These are phyloP conservation scores for Rhododendron mucronatum DNA, from an alignment of 148 eudicot genomes.

Conservation along the genomic window DNA sequence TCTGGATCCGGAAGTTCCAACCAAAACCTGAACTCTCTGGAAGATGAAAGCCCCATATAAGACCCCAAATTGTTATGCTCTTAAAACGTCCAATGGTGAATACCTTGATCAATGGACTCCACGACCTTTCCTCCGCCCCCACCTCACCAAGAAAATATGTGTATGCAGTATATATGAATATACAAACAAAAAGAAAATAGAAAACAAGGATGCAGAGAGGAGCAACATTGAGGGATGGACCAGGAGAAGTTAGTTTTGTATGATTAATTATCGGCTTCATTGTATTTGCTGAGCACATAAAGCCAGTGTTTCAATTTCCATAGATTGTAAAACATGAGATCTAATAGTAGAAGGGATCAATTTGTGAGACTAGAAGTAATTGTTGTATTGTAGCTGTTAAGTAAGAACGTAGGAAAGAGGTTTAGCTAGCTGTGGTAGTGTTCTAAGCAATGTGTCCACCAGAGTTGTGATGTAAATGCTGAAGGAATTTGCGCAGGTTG, in stretches of 20 bases:
- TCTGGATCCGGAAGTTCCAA: too few species aligned
- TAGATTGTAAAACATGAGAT: neutral
- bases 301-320: neutral
- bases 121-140: neutral
- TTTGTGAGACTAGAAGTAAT: neutral
- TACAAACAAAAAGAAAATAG: too few species aligned
- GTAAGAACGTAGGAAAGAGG: neutral
- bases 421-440: neutral
- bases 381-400: neutral
- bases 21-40: neutral
- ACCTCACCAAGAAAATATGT: too few species aligned
- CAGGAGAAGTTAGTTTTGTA: neutral
- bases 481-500: constrained; percentile 64
- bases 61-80: neutral
- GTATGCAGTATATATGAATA: too few species aligned
- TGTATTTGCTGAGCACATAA: neutral
- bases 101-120: neutral
- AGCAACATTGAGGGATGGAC: neutral
- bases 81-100: neutral
- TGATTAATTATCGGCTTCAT: neutral
- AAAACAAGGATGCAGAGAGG: neutral
- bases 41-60: too few species aligned
- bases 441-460: neutral
- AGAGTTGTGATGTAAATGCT: constrained; percentile 22
- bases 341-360: neutral